These are phyloP conservation scores for Penicillium sp. DNA, from an alignment of 2,329 filamentous ascomycete species.

Conservation along the genomic window DNA sequence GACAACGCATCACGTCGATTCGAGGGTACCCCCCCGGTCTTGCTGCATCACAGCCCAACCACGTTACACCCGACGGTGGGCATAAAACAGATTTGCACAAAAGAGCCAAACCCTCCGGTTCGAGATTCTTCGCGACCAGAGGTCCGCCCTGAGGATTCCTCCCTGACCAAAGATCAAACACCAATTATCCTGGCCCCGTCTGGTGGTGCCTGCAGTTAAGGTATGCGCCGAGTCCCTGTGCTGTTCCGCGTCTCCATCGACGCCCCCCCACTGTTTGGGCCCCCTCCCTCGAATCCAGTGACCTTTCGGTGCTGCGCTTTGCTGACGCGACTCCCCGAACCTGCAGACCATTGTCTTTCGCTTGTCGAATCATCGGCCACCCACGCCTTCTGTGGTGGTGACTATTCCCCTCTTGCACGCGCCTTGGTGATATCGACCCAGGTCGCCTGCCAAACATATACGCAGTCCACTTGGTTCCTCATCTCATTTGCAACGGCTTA, in stretches of 20 bases:
- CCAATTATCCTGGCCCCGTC: conserved; percentile 5
- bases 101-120: conserved; percentile 33
- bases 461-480: conserved; percentile 23
- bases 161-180: conserved; percentile 15
- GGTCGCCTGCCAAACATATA: conserved; percentile 25
- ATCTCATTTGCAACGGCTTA: conserved; percentile 13
- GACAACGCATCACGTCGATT: conserved; percentile 44
- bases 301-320: conserved; percentile 43
- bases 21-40: conserved; percentile 33
- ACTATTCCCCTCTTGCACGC: conserved; percentile 27
- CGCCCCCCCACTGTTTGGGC: conserved; percentile 7
- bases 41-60: conserved; percentile 49
- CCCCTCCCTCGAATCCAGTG: conserved; percentile 40
- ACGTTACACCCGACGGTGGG: conserved; percentile 37
- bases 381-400: conserved; percentile 24
- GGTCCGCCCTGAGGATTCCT: conserved; percentile 14
- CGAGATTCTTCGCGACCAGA: conserved; percentile 25
- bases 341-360: conserved; percentile 39
- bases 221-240: conserved; percentile 33
- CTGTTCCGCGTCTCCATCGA: conserved; percentile 9
- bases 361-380: conserved; percentile 43
- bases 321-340: conserved; percentile 42
- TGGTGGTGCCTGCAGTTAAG: conserved; percentile 24
- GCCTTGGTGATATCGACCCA: conserved; percentile 24
- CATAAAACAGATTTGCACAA: conserved; percentile 33